Conservation (phyloP, 2,329 filamentous ascomycete genomes). For the Hypoxylon sp. region DNA sequence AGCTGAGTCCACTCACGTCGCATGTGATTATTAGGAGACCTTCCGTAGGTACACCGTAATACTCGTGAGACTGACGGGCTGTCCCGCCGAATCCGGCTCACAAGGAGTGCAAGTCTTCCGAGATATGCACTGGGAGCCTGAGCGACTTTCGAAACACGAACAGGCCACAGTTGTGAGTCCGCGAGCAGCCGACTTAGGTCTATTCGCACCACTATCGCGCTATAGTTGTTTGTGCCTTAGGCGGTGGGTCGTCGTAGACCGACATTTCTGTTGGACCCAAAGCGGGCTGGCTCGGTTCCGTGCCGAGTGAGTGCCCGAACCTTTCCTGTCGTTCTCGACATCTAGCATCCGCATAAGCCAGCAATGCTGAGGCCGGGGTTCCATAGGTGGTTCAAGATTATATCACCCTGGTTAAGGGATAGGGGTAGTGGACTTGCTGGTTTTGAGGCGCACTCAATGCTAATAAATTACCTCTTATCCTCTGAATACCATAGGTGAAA, state of each 20-base stretch:
- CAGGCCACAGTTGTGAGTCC: conserved; percentile 23
- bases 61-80: conserved; percentile 24
- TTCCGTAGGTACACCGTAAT: conserved; percentile 21
- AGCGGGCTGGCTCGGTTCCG: conserved; percentile 27
- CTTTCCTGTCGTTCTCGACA: conserved; percentile 22
- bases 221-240: conserved; percentile 24
- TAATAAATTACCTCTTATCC: conserved; percentile 12
- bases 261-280: conserved; percentile 36
- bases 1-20: conserved; percentile 15
- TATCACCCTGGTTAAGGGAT: conserved; percentile 30
- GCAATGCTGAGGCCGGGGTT: conserved; percentile 15
- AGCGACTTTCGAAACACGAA: conserved; percentile 11
- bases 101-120: conserved; percentile 21
- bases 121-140: conserved; percentile 12
- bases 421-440: conserved; percentile 25
- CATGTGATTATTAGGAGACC: conserved; percentile 27
- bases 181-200: conserved; percentile 23
- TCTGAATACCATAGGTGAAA: conserved; percentile 28
- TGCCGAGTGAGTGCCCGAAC: conserved; percentile 26
- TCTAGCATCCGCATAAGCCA: conserved; percentile 25
- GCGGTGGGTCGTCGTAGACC: conserved; percentile 34
- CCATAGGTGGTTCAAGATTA: conserved; percentile 22
- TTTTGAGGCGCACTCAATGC: conserved; percentile 25
- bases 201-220: conserved; percentile 29
- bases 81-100: conserved; percentile 29